Evolutionary conservation across 176 grass and related monocot genomes (phyloP), one percentile per base, ranked within the genome.

Genomic region (Triticum dicoccoides): DNA sequence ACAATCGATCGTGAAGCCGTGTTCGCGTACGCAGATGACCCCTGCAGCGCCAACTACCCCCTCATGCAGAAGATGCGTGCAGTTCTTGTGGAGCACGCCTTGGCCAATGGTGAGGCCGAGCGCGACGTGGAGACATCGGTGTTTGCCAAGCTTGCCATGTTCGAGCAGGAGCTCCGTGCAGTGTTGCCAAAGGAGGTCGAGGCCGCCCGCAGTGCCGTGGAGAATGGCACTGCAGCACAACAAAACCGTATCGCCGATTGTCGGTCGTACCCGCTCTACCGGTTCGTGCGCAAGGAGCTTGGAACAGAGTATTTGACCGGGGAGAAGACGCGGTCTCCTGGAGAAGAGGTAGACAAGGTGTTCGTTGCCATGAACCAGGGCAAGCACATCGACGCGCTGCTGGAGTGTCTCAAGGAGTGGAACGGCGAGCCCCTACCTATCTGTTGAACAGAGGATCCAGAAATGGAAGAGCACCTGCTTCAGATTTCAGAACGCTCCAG

Each of bases 371-470:
- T 95, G 73, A 92, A 89, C 68, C n/a, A 70, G 10, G 93, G 88
- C 7, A 85, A 82, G 45, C 80, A 90, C 83, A 92, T 95, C 5
- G 90, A 95, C 45, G 86, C 93, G 4, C 75, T 95, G 64, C 90
- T 95, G 33, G 90, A 95, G 69, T 95, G 93, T 78, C 87, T 95
- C 77, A 91, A 95, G 84, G 94, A 81, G 32, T 95, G 94, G 94
- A 93, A 95, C 27, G 94, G 94, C 2, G 89, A 85, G 79, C 94
- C 94, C 66, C 86, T 95, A 1, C 89, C 94, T 4, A 76, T 95
- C 21, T 89, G 86, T 58, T 95, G 85, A 92, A 69, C 61, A 79
- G 35, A 39, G 13, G 4, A 20, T 4, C 47, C 2, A 59, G 24
- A 1, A 20, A 27, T 41, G 3, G 10, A 30, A 47, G 21, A 21